Evolutionary conservation across 2,329 filamentous ascomycete species (phyloP), one percentile per base, ranked within the genome.

Genomic region (Boeremia lycopersici): DNA sequence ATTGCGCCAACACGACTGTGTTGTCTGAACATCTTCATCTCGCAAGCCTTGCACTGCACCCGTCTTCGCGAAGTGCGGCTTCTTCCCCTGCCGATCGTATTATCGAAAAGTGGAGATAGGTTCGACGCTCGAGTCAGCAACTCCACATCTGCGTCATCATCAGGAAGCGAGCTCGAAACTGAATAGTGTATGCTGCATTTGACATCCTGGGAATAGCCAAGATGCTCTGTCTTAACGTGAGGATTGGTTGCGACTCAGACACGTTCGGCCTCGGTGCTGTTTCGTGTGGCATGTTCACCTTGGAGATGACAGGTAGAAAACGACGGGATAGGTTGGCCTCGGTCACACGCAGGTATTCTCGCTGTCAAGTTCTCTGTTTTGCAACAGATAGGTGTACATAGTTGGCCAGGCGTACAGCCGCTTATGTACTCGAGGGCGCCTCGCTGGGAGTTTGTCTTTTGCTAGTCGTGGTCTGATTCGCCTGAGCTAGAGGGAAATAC

Each of bases 1-100:
- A 44, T 26, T 34, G 43, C 39, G 33, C 23, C 42, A 48, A 44
- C 42, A 44, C 23, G 29, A 11, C n/a, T 39, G 44, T 19, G 42
- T 43, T 40, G 48, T 34, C 33, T 44, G 53, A 48, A 31, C 38
- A 52, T 56, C 47, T 29, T 51, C 53, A 56, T 56, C 43, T 56
- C 33, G 43, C 38, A 41, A 54, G 42, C 49, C 13, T 40, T 57
- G 26, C 25, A 10, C 25, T 44, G 44, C 29, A 11, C 44, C 31
- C 19, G 26, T 40, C 19, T 39, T 39, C 39, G 29, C 47, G 33
- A 44, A 53, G 50, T 17, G 50, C 48, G 30, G 43, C 36, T 19
- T 28, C 29, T 35, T 48, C 64, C 56, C 62, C 62, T 65, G 64
- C 48, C 61, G 62, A 67, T 65, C 62, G 41, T 56, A 57, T 53